phyloP scores from a whole-genome alignment of 2,329 filamentous ascomycete genomes.

The Hymenoscyphus infarciens region DNA sequence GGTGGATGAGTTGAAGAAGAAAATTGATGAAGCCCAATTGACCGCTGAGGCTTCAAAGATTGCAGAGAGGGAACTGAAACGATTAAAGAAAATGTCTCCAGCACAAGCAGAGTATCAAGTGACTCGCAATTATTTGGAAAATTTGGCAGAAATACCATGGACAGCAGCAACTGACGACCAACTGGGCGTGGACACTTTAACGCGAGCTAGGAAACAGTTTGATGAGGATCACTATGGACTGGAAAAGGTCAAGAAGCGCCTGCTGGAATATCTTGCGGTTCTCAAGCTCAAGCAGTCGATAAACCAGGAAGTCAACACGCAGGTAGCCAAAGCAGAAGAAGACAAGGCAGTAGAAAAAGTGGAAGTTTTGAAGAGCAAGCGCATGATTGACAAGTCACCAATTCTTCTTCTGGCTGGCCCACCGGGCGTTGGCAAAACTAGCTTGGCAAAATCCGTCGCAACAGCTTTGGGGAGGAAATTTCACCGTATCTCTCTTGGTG shows the following conservation, averaged over 20 bases:
- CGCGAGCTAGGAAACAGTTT: conserved; percentile 79
- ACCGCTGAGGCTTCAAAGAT: conserved; percentile 83
- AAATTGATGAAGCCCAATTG: conserved; percentile 75
- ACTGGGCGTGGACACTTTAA: conserved; percentile 75
- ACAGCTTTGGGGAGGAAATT: conserved; percentile 92
- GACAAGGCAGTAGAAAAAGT: conserved; percentile 56
- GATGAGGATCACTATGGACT: conserved; percentile 96
- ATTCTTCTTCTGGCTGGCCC: conserved; percentile 92
- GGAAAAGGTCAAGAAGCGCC: conserved; percentile 93
- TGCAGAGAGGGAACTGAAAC: conserved; percentile 83
- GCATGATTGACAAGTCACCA: conserved; percentile 90
- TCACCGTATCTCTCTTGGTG: conserved; percentile 92
- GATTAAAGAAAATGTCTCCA: conserved; percentile 92
- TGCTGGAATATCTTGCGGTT: conserved; percentile 96
- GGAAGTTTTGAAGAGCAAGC: conserved; percentile 73
- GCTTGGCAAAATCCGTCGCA: conserved; percentile 87
- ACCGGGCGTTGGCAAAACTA: conserved; percentile 94
- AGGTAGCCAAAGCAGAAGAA: conserved; percentile 66
- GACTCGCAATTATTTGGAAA: conserved; percentile 89
- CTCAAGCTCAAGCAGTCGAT: conserved; percentile 89
- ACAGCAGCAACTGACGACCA: conserved; percentile 78
- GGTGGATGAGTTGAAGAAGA: conserved; percentile 86
- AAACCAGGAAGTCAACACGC: conserved; percentile 76
- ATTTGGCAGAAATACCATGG: conserved; percentile 92
- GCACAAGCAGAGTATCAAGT: conserved; percentile 96